Evolutionary conservation across 257 asterid genomes (phyloP), one percentile per base, ranked within the genome.

Genomic region (Echites panduratus): DNA sequence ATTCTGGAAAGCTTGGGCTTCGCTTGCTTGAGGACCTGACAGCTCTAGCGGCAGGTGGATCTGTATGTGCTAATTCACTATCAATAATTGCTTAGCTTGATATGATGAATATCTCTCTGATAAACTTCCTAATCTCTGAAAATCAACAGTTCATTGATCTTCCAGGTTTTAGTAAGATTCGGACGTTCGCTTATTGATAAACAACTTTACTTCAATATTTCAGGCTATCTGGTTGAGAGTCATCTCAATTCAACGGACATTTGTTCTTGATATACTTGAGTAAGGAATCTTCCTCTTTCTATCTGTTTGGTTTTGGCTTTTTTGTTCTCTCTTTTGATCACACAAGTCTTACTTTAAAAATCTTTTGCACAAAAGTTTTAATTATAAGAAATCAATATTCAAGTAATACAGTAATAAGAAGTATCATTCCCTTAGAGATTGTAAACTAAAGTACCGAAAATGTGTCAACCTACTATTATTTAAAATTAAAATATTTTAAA

Each of bases 31-130:
- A 92, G 87, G 99, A 94, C 86, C 89, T 94, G 86, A 85, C 96
- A 71, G 90, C 97, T 89, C 96, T 94, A 86, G 99, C 99, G 83
- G 99, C 99, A 89, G 97, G 97, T 92, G 99, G 99, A 91, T 92
- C 98, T 85, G 99, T 94, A 94, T 87, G 99, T 94, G 93, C 89
- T 80, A 73, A 81, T 78, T 81, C 72, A 76, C 77, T 68, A 84
- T 82, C 73, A 11, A 38, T 64, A 64, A 75, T 75, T 63, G 70
- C 81, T 56, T 64, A 68, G 16, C 76, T 74, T 71, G 35, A 27
- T 73, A 57, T 41, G 38, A 62, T 43, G 45, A 49, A 29, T 73
- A 24, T 16, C 40, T 47, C 35, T n/a, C 1, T 22, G 10, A 26
- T 40, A 26, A 53, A 58, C 54, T 56, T 13, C 12, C 56, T 68